These are phyloP conservation scores for Narthecium ossifragum DNA, from an alignment of 106 monocot species.

Conservation along the genomic window DNA sequence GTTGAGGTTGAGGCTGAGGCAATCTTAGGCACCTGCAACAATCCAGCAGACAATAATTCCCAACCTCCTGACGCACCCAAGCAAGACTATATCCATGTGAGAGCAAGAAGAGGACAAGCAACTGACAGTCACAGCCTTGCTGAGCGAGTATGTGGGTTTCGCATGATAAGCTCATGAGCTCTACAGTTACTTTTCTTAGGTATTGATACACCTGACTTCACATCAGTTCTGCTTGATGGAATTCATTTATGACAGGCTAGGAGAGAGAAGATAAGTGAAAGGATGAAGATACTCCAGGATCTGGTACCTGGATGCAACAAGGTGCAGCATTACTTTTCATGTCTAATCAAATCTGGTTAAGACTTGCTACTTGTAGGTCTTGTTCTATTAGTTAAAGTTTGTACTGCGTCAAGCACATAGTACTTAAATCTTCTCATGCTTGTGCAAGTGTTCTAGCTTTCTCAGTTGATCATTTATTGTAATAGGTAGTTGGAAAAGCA, in stretches of 20 bases:
- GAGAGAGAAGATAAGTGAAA: constrained; percentile 86
- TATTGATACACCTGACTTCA: too few relatives aligned
- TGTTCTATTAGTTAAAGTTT: too few relatives aligned
- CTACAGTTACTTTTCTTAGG: too few relatives aligned
- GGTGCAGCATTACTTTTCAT: constrained; percentile 13
- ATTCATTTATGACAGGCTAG: constrained; percentile 76
- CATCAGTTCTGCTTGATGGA: too few relatives aligned
- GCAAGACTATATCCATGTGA: constrained; percentile 82
- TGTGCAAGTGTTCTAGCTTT: too few relatives aligned
- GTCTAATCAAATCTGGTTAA: too few relatives aligned
- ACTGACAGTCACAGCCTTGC: constrained; percentile 98
- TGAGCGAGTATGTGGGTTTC: constrained; percentile 56
- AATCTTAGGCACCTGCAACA: constrained; percentile 37
- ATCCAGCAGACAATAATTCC: constrained; percentile 30
- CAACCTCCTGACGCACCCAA: constrained; percentile 46
- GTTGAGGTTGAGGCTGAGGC: constrained; percentile 55
- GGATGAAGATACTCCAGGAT: constrained; percentile 90
- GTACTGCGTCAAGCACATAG: background rate
- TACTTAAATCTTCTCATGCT: background rate
- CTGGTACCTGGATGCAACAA: constrained; percentile 88
- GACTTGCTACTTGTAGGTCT: too few relatives aligned
- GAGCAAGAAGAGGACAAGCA: constrained; percentile 94
- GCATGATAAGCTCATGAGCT: background rate
- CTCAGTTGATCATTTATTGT: background rate
- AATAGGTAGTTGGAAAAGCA: constrained; percentile 80